phyloP scores from a whole-genome alignment of 192 early-diverging fungal genomes.

The Geranomyces variabilis region DNA sequence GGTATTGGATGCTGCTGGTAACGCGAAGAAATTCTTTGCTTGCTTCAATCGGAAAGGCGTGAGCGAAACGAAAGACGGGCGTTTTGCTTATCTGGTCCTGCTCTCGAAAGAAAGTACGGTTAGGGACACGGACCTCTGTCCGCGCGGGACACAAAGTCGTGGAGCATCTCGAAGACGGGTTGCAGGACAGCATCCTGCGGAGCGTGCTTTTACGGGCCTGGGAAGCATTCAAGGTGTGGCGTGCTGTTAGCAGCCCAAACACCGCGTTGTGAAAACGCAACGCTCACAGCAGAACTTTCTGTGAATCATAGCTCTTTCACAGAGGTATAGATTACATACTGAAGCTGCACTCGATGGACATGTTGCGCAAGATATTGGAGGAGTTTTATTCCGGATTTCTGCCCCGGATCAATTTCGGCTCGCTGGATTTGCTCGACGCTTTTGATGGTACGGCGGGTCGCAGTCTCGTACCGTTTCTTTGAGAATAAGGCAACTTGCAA shows the following conservation, averaged over 20 bases:
- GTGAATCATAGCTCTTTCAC: constrained; percentile 23
- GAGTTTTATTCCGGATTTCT: constrained; percentile 35
- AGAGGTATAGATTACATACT: constrained; percentile 9
- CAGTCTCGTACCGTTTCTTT: no score
- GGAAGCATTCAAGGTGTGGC: constrained; percentile 28
- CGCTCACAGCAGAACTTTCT: not conserved
- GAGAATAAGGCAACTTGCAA: no score
- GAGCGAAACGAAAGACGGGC: not conserved
- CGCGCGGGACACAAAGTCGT: constrained; percentile 13
- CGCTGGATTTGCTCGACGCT: constrained; percentile 26
- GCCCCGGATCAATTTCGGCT: constrained; percentile 18
- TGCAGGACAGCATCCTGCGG: constrained; percentile 24
- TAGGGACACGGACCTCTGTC: constrained; percentile 8
- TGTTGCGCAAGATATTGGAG: constrained; percentile 18
- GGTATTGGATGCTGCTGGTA: constrained; percentile 47
- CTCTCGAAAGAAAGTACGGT: constrained; percentile 33
- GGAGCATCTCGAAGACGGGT: constrained; percentile 16
- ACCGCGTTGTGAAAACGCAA: not conserved
- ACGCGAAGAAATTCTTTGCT: no score
- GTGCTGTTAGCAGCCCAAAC: no score
- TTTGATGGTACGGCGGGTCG: constrained; percentile 27
- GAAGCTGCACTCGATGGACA: constrained; percentile 5
- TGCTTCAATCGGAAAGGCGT: no score
- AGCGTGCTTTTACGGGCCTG: constrained; percentile 6
- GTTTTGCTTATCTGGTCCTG: not conserved